Evolutionary conservation across 176 grass and related monocot species (phyloP).

Genomic region (Urochloa ruziziensis): DNA sequence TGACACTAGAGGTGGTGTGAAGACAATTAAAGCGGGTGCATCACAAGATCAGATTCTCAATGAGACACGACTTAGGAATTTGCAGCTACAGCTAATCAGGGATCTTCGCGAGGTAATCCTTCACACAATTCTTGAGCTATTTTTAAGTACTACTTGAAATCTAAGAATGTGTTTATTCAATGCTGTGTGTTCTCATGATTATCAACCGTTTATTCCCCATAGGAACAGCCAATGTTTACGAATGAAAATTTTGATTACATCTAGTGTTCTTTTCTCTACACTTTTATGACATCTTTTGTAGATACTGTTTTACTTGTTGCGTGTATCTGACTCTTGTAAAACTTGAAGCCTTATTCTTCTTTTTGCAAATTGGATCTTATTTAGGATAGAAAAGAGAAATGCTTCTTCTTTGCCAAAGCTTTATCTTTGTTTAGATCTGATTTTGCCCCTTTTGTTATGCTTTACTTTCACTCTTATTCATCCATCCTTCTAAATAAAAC

Average conservation of each 20-base stretch:
- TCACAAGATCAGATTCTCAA: constrained; percentile 98
- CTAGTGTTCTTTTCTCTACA: not conserved
- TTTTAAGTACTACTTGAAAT: constrained; percentile 1
- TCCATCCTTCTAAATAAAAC: constrained; percentile 8
- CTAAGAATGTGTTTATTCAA: not conserved
- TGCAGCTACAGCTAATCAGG: constrained; percentile 92
- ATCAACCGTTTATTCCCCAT: not conserved
- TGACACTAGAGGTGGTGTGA: constrained; percentile 92
- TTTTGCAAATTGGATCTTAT: not conserved
- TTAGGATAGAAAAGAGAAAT: not conserved
- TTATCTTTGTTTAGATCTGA: constrained; percentile 20
- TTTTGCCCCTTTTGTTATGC: not conserved
- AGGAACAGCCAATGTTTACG: not conserved
- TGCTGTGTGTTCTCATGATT: constrained; percentile 14
- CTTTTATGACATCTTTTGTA: not conserved
- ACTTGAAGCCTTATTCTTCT: not conserved
- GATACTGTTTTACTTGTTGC: not conserved
- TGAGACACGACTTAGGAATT: constrained; percentile 95
- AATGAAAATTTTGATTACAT: not conserved
- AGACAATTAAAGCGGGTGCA: constrained; percentile 90
- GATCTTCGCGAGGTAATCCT: constrained; percentile 99
- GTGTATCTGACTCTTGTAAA: not conserved
- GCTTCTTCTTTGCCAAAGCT: not conserved
- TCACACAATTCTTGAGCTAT: too few species aligned
- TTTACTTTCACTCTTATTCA: not conserved